Evolutionary conservation across 73 alveolate genomes (phyloP), one percentile per base, ranked within the genome.

Genomic region (Symbiodinium pilosum): DNA sequence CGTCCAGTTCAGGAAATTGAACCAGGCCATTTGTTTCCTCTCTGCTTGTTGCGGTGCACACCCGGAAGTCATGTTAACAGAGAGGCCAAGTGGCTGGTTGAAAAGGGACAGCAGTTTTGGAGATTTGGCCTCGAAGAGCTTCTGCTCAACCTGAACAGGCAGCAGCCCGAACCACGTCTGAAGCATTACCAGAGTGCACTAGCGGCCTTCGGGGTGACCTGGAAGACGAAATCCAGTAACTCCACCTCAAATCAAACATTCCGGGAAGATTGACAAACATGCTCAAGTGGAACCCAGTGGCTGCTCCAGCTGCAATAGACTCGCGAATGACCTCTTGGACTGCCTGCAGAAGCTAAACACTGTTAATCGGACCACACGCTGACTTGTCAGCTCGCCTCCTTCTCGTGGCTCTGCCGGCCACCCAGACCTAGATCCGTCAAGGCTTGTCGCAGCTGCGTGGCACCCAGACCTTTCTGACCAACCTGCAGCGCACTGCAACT

Each of bases 371-470:
- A 26, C 42, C 24, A 16, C 26, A n/a, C n/a, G n/a, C n/a, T n/a
- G n/a, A n/a, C n/a, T 34, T 34, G 16, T 69, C 42, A 11, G 54
- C 44, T 28, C 51, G 34, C 94, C 94, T 87, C 94, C 94, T 87
- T 87, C 94, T 87, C 94, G 32, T 87, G 94, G 43, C 7, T 24
- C 56, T 56, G 69, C 24, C 94, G 94, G 14, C 94, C 94, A 36
- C 43, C 64, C 94, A 87, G 43, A 38, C 73, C 73, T 28, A 87
- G 43, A 75, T 87, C 94, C 8, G 64, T 32, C 64, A 87, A 56
- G 21, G 94, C 94, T 87, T 87, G 94, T 18, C 94, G 94, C 40
- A 87, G 94, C 94, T 87, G 94, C 26, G n/a, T 7, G 3, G 85
- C 85, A 56, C 73, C 85, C 21, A 87, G 42, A 43, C 28, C 34